Conservation (phyloP, 106 monocot species). For the Phalaenopsis aphrodite region DNA sequence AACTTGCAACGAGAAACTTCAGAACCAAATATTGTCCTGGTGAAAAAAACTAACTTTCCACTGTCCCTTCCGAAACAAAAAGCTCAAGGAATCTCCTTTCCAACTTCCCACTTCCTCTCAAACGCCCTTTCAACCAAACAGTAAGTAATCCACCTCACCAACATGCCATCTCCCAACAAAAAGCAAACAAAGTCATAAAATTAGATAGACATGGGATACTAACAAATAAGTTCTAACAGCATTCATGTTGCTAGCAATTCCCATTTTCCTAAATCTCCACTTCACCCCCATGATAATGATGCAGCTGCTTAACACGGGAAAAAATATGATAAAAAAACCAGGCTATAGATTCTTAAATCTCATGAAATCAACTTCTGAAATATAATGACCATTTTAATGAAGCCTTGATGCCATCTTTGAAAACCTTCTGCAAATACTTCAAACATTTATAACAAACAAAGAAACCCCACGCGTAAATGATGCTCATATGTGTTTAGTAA, state of each 20-base stretch:
- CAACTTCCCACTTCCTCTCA: background rate
- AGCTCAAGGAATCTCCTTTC: background rate
- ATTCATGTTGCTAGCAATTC: background rate
- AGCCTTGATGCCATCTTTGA: background rate
- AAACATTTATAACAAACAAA: background rate
- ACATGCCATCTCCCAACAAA: no score
- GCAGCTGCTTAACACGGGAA: background rate
- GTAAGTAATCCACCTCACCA: background rate
- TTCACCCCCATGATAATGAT: background rate
- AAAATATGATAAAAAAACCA: background rate
- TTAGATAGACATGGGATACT: background rate
- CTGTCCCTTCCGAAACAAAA: background rate
- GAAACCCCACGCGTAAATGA: background rate
- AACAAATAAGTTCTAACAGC: background rate
- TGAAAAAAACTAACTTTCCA: background rate
- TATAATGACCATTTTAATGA: background rate
- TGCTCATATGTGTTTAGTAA: background rate
- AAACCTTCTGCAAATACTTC: background rate
- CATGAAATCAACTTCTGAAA: background rate
- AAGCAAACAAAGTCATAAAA: no score
- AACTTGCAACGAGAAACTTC: background rate
- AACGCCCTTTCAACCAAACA: background rate
- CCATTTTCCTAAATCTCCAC: background rate
- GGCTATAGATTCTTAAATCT: background rate
- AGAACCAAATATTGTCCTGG: background rate